Evolutionary conservation across 2,329 filamentous ascomycete species (phyloP).

Genomic region (Exophiala spinifera): DNA sequence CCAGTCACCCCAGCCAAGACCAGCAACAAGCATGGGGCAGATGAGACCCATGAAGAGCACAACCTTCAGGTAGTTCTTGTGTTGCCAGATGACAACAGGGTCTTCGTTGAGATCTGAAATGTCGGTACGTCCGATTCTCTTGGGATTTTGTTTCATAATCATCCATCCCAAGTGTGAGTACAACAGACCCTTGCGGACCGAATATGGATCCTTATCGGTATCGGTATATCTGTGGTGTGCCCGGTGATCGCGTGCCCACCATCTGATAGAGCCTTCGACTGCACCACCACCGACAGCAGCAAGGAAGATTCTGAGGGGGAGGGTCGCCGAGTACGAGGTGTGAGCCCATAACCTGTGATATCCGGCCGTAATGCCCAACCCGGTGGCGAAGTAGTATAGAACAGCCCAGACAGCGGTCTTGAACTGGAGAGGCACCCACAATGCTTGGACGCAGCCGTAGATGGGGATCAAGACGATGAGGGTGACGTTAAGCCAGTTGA

Average conservation of each 20-base stretch:
- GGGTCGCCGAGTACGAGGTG: conserved; percentile 72
- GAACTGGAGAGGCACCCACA: conserved; percentile 71
- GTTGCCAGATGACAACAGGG: conserved; percentile 80
- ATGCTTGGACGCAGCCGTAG: conserved; percentile 67
- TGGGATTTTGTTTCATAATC: conserved; percentile 90
- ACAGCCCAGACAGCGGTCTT: conserved; percentile 73
- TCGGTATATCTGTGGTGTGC: conserved; percentile 90
- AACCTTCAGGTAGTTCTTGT: conserved; percentile 79
- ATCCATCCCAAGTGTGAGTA: conserved; percentile 89
- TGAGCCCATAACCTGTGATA: conserved; percentile 87
- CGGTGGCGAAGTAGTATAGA: conserved; percentile 77
- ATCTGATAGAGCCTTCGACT: conserved; percentile 80
- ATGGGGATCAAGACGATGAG: conserved; percentile 77
- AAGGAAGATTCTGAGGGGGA: conserved; percentile 76
- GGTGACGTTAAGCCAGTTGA: conserved; percentile 88
- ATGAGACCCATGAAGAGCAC: conserved; percentile 73
- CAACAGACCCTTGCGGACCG: conserved; percentile 79
- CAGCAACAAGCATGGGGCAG: conserved; percentile 72
- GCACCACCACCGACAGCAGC: conserved; percentile 78
- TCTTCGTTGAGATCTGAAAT: conserved; percentile 87
- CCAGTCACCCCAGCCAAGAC: conserved; percentile 78
- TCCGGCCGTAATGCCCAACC: conserved; percentile 74
- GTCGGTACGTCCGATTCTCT: conserved; percentile 81
- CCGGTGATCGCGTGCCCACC: conserved; percentile 85
- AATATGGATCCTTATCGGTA: conserved; percentile 88